Conservation (phyloP, 495 filamentous ascomycete genomes). For the Hypoxylon trugodes region DNA sequence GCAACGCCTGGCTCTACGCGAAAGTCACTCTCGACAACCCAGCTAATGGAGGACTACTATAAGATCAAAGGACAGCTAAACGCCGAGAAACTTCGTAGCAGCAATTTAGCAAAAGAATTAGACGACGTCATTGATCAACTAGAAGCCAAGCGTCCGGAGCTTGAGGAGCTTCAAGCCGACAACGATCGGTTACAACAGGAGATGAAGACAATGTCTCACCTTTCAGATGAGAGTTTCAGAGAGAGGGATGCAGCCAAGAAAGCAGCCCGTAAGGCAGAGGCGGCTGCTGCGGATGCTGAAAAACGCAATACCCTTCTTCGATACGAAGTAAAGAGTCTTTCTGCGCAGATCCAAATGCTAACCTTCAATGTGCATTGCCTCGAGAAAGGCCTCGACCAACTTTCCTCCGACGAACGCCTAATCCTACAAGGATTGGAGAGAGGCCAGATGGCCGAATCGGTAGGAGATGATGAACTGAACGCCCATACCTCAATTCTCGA, state of each 20-base stretch:
- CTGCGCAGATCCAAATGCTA: constrained; percentile 86
- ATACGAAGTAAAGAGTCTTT: constrained; percentile 89
- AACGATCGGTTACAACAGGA: constrained; percentile 73
- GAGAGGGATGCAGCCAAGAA: constrained; percentile 67
- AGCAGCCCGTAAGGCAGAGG: constrained; percentile 75
- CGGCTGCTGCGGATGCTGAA: constrained; percentile 70
- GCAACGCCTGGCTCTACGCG: constrained; percentile 61
- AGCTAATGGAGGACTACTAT: constrained; percentile 62
- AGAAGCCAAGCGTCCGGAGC: constrained; percentile 73
- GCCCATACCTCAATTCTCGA: constrained; percentile 88
- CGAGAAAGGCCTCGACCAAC: constrained; percentile 78
- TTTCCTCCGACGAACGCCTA: constrained; percentile 68
- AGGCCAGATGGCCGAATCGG: constrained; percentile 67
- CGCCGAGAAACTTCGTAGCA: constrained; percentile 72
- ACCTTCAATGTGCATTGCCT: constrained; percentile 80
- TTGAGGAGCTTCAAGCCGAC: constrained; percentile 72
- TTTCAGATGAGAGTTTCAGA: constrained; percentile 66
- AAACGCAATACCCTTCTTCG: constrained; percentile 82
- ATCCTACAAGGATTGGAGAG: constrained; percentile 77
- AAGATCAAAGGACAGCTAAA: constrained; percentile 62
- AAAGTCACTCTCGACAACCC: constrained; percentile 58
- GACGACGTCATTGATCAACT: constrained; percentile 79
- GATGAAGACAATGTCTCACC: constrained; percentile 79
- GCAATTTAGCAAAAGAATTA: constrained; percentile 74
- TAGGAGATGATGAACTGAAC: constrained; percentile 74